Evolutionary conservation across 306 rosid species (phyloP).

Genomic region (Ziziphus jujuba): DNA sequence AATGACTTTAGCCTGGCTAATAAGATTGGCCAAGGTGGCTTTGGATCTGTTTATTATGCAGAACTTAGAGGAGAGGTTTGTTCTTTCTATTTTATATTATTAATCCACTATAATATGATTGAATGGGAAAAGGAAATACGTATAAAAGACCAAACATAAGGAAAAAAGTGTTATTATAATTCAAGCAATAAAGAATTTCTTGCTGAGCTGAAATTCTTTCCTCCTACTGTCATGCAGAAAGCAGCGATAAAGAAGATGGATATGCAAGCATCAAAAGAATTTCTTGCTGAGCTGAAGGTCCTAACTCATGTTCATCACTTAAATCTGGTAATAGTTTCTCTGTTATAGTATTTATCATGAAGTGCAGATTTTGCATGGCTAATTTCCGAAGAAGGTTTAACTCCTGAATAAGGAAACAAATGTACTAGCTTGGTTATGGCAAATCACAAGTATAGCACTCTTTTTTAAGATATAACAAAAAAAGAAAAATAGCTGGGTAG

Average conservation of each 20-base stretch:
- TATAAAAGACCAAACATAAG: too few species aligned
- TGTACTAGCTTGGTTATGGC: conserved; percentile 1
- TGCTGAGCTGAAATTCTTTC: too few species aligned
- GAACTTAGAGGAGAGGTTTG: conserved; percentile 75
- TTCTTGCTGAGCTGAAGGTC: conserved; percentile 67
- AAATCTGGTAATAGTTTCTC: conserved; percentile 58
- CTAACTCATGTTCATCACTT: conserved; percentile 78
- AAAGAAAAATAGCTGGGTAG: too few species aligned
- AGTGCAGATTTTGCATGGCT: too few species aligned
- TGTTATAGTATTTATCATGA: not conserved
- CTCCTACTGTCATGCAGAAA: conserved; percentile 38
- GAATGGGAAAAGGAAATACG: too few species aligned
- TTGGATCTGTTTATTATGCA: conserved; percentile 70
- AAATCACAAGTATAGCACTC: not conserved
- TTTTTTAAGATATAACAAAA: not conserved
- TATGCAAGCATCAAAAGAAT: conserved; percentile 78
- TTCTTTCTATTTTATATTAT: not conserved
- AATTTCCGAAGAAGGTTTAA: too few species aligned
- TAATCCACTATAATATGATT: not conserved
- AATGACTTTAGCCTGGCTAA: conserved; percentile 43
- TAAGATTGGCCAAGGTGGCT: conserved; percentile 77
- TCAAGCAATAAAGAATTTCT: too few species aligned
- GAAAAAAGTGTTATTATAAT: too few species aligned
- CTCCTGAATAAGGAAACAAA: too few species aligned
- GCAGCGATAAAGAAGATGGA: conserved; percentile 83